Base-by-base conservation (phyloP, 2,329 filamentous ascomycete species). In the Penicillium sp. region DNA sequence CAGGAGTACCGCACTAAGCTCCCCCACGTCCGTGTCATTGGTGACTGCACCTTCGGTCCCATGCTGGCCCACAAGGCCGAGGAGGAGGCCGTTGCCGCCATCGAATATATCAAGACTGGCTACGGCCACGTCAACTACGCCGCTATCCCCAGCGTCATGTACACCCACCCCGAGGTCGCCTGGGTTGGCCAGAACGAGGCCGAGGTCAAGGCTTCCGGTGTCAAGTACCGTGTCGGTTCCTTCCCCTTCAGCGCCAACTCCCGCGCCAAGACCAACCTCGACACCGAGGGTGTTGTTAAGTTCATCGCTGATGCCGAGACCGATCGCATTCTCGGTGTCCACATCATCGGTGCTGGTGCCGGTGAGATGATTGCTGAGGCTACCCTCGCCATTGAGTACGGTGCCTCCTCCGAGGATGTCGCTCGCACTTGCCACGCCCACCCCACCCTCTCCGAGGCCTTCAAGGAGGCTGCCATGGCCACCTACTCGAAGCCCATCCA, bases 21-120 rank as follows among this genome's bases (percentile, higher is more conserved):
- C 64, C 90, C 92, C 44, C 94, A 99, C 80, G 97, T 99, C 75
- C 92, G 94, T 68, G 94, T 93, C 68, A 89, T 97, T 64, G 94
- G 94, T 71, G 94, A 97, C 76, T 90, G 86, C 71, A 99, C 94
- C 43, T 99, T 99, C 74, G 94, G 94, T 9, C 92, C 92, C 70
- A 99, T 99, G 94, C 87, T 99, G 70, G 94, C 94, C 51, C 94
- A 99, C 84, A 99, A 99, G 84, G 94, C 94, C 47, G 94, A 99
- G 79, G 94, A 99, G 79, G 94, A 99, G 79, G 94, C 84, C 57
- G 92, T 97, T 61, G 94, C 94, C 30, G 93, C 88, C 54, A 83
- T 97, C 60, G 94, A 99, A 78, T 97, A 91, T 82, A 94, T 99
- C 78, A 93, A 90, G 80, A 97, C 97, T 83, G 91, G 91, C 63